Conservation (phyloP, 176 grass and related monocot species). For the Alloteropsis semialata region DNA sequence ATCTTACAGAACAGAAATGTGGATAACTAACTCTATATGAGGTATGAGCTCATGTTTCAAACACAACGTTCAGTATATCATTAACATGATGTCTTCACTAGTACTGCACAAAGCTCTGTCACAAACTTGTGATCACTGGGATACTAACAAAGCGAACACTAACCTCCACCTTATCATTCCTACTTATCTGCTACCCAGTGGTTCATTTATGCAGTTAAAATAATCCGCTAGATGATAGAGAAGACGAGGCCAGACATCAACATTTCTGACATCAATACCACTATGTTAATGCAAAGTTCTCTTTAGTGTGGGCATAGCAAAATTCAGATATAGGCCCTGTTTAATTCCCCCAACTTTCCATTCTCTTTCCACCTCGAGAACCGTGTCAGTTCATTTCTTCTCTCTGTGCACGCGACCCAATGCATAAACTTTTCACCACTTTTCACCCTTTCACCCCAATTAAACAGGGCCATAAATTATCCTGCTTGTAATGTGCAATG, state of each 20-base stretch:
- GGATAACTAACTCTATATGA: neutral
- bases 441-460: no score
- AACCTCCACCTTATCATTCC: neutral
- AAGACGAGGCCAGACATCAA: neutral
- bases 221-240: neutral
- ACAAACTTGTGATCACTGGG: neutral
- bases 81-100: no score
- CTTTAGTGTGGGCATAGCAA: neutral
- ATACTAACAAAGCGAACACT: neutral
- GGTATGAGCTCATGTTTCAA: neutral
- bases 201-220: neutral
- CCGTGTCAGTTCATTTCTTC: no score
- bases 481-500: slow-evolving; percentile 18
- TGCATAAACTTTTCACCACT: no score
- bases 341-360: no score
- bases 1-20: slow-evolving; percentile 13
- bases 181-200: neutral
- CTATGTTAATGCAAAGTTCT: neutral
- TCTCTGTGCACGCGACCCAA: no score
- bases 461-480: no score
- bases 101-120: neutral
- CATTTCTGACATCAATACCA: neutral
- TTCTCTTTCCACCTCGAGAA: no score
- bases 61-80: no score
- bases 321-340: no score